Evolutionary conservation across 768 basidiomycete genomes (phyloP).

Genomic region (Panus rudis): DNA sequence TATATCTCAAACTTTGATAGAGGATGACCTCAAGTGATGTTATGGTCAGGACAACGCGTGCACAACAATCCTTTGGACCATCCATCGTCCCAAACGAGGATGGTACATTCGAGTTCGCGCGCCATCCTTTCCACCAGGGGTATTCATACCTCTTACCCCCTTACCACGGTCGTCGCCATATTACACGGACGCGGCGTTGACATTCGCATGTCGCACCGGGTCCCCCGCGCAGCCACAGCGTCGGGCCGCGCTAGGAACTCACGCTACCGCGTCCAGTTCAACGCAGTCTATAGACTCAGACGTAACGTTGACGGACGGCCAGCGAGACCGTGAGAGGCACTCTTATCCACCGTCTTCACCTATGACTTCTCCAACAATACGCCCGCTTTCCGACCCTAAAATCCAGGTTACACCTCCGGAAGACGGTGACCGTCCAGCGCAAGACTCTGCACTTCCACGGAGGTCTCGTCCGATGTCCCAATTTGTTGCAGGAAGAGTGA

Average conservation of each 20-base stretch:
- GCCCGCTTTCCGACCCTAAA: not conserved
- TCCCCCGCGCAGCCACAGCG: no score
- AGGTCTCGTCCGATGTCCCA: conserved; percentile 1
- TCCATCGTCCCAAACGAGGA: conserved; percentile 73
- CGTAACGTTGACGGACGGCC: conserved; percentile 19
- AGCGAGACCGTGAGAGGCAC: conserved; percentile 19
- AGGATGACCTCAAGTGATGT: not conserved
- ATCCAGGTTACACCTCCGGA: conserved; percentile 17
- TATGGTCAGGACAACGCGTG: conserved; percentile 55
- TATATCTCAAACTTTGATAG: conserved; percentile 8
- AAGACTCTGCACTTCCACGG: not conserved
- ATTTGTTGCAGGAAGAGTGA: conserved; percentile 2
- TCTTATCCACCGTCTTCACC: conserved; percentile 31
- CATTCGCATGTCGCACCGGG: conserved; percentile 30
- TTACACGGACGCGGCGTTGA: conserved; percentile 25
- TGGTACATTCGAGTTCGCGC: conserved; percentile 80
- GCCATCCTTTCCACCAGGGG: conserved; percentile 56
- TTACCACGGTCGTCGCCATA: conserved; percentile 24
- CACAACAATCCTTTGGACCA: conserved; percentile 60
- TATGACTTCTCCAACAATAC: conserved; percentile 9
- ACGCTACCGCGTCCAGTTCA: conserved; percentile 4
- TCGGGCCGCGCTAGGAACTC: no score
- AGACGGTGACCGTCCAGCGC: not conserved
- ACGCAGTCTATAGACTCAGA: conserved; percentile 23
- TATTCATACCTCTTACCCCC: conserved; percentile 30